Conservation (phyloP, 2,329 filamentous ascomycete genomes). For the Neobulgaria alba region DNA sequence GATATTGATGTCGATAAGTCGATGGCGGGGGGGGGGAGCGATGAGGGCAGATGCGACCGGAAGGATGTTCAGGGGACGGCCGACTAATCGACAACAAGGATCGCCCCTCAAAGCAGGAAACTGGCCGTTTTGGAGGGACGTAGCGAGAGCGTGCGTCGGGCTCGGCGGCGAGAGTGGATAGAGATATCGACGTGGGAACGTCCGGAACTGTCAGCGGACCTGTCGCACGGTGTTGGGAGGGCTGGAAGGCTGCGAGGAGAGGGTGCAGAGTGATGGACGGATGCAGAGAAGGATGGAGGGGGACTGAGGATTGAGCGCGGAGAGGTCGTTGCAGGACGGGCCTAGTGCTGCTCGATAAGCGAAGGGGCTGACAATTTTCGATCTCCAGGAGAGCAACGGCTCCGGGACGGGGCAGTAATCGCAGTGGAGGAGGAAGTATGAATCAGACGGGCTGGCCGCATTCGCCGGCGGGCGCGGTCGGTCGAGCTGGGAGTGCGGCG, state of each 20-base stretch:
- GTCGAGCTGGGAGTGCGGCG: not conserved
- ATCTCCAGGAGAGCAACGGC: not conserved
- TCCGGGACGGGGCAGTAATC: too few relatives aligned
- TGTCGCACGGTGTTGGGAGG: not conserved
- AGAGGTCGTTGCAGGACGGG: constrained; percentile 1
- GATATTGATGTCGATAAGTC: constrained; percentile 18
- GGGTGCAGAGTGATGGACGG: not conserved
- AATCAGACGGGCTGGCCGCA: constrained; percentile 10
- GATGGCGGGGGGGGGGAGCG: constrained; percentile 15
- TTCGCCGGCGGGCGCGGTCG: not conserved
- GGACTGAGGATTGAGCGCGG: not conserved
- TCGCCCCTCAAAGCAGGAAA: constrained; percentile 2
- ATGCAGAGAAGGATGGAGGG: not conserved
- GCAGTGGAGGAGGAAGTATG: not conserved
- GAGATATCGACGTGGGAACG: not conserved
- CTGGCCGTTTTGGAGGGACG: not conserved
- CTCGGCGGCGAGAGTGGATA: not conserved
- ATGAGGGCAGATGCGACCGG: constrained; percentile 19
- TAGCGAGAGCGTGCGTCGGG: not conserved
- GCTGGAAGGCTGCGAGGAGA: not conserved
- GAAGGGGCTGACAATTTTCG: constrained; percentile 5
- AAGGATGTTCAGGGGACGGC: constrained; percentile 9
- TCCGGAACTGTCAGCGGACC: not conserved
- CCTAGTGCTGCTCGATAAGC: constrained; percentile 18
- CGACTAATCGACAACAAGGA: constrained; percentile 16